Evolutionary conservation across 169 alveolate genomes (phyloP), one percentile per base, ranked within the genome.

Genomic region (Hepatocystis sp.): DNA sequence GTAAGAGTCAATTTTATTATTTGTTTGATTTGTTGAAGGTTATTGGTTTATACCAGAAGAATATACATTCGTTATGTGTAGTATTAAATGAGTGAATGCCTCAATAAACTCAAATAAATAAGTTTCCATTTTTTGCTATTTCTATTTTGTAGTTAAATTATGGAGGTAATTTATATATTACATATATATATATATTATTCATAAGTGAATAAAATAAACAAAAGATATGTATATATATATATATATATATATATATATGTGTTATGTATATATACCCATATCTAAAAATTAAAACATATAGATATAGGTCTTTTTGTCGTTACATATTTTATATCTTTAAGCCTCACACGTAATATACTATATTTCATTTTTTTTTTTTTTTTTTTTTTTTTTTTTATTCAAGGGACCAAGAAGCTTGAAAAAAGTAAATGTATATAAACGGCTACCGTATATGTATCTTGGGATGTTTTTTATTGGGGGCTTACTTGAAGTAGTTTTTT

Each of bases 391-490:
- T 25, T 30, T 23, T 61, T 71, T 42, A 52, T 55, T 30, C 17
- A 56, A 71, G 86, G 86, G 86, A n/a, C 86, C 21, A 58, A 47
- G 86, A 21, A 71, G 86, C 47, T 71, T 71, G 49, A 42, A 71
- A 71, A 71, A 71, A 40, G 71, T 71, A 36, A 71, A 71, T 36
- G 78, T 71, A 15, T 71, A 71, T 17, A 71, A 58, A 66, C 86
- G 86, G 39, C 65, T 71, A n/a, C 86, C 86, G 58, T 71, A 71
- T 49, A 51, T 71, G 46, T 71, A 71, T 60, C 3, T 71, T 21
- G 86, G 86, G 42, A 71, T 71, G 86, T 71, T 71, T 44, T 71
- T 71, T 53, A 71, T 71, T 49, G 86, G 86, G 47, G 86, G 86
- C n/a, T 64, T 71, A 13, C 67, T 71, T 46, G 86, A 71, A 61